Base-by-base conservation (phyloP, 2,329 filamentous ascomycete genomes). In the Cytospora leucostoma region DNA sequence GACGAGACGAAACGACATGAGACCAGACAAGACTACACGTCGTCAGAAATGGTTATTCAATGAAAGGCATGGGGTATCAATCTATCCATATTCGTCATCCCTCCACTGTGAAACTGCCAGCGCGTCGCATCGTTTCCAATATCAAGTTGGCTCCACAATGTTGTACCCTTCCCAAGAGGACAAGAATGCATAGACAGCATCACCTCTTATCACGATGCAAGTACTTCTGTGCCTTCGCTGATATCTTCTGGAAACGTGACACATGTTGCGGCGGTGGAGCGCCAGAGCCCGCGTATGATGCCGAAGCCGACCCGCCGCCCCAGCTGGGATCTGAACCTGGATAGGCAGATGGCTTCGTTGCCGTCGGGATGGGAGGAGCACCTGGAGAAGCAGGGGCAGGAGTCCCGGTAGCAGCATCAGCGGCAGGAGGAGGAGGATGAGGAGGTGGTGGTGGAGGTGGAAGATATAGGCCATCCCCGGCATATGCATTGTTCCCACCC, bases 401-500 rank as follows among this genome's bases (percentile, higher is more conserved):
- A 27, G 2, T 27, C 27, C 27, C 27, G 27, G 27, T 27, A 4
- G 27, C 27, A 44, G 27, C 21, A 2, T 34, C 32, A 56, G 34
- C n/a, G n/a, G 21, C 49, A 47, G 34, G 33, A 59, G 33, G 10
- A 53, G 50, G 2, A 38, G 44, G 8, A 38, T 38, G 33, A 54
- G 40, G 2, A 27, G 32, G 11, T 33, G n/a, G 19, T 17, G 37
- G 50, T 15, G 35, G 15, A n/a, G 60, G 21, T 11, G 34, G 55
- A 11, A 49, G 53, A 6, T 37, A 56, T 49, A 65, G 62, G 13
- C n/a, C 49, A 21, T 62, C 56, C 38, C 68, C 73, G n/a, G 64
- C 68, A 65, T 72, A 74, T 11, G 71, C 71, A 15, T 67, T 62
- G 8, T 64, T 65, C 2, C 82, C 82, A 3, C 83, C 83, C 11